phyloP scores from a whole-genome alignment of 2,329 filamentous ascomycete genomes.

The Calonectria ilicicola region DNA sequence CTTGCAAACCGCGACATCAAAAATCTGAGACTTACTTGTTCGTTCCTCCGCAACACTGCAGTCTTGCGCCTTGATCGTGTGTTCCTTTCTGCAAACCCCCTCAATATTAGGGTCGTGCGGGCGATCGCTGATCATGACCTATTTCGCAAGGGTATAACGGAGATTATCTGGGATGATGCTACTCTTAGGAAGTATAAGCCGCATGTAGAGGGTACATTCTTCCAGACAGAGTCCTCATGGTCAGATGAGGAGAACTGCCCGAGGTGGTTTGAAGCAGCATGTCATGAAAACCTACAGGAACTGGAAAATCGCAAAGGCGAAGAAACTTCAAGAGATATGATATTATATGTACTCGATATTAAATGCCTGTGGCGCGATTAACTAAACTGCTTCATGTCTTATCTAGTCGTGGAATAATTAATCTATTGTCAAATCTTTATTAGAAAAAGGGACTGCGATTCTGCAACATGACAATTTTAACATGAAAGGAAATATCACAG shows the following conservation, averaged over 20 bases:
- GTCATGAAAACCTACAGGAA: background rate
- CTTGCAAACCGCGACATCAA: background rate
- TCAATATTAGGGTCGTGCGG: conserved; percentile 51
- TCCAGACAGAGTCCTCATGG: background rate
- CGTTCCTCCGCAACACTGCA: background rate
- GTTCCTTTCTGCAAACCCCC: conserved; percentile 55
- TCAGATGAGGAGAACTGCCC: background rate
- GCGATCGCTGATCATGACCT: conserved; percentile 50
- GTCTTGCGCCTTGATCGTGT: conserved; percentile 37
- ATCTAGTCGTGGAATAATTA: no score
- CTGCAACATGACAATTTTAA: no score
- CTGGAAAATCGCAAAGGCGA: no score
- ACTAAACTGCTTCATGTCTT: no score
- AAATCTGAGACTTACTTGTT: background rate
- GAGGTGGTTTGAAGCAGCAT: background rate
- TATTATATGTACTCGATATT: no score
- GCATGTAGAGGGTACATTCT: no score
- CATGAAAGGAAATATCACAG: no score
- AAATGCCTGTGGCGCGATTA: no score
- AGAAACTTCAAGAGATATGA: no score
- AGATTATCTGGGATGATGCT: background rate
- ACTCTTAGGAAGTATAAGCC: background rate
- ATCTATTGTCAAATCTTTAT: no score
- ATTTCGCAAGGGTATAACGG: conserved; percentile 44
- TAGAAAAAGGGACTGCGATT: no score